These are phyloP conservation scores for Infundibulicybe gibba DNA, from an alignment of 768 basidiomycete species.

Conservation along the genomic window DNA sequence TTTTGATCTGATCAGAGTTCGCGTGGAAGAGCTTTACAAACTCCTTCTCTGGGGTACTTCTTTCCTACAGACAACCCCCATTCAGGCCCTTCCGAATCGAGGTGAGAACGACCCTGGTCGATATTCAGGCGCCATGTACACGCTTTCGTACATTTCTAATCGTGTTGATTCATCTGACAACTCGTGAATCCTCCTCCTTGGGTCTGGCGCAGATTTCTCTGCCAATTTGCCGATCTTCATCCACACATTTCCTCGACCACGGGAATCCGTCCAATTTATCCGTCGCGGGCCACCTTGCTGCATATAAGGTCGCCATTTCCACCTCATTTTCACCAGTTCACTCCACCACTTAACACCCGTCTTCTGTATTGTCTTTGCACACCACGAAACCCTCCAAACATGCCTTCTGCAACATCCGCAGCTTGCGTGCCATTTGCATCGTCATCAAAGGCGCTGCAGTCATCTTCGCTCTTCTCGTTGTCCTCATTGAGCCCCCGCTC, in stretches of 20 bases:
- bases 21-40: constrained; percentile 6
- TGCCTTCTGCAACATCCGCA: constrained; percentile 32
- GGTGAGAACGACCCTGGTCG: constrained; percentile 18
- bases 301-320: constrained; percentile 30
- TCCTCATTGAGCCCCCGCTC: constrained; percentile 42
- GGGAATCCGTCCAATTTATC: constrained; percentile 30
- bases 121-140: constrained; percentile 10
- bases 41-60: constrained; percentile 5
- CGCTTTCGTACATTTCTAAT: constrained; percentile 11
- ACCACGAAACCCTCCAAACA: constrained; percentile 14
- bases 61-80: constrained; percentile 18
- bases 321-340: constrained; percentile 23
- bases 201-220: constrained; percentile 17
- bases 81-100: constrained; percentile 20
- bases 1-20: constrained; percentile 21
- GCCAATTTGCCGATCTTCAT: constrained; percentile 39
- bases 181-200: constrained; percentile 14
- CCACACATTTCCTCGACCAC: constrained; percentile 22
- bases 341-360: constrained; percentile 5
- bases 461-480: constrained; percentile 40
- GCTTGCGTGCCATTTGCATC: constrained; percentile 40
- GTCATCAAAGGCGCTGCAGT: constrained; percentile 38
- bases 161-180: constrained; percentile 13
- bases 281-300: constrained; percentile 23
- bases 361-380: constrained; percentile 5